A percentile compares a stretch with the other conserved stretches of the same genome.
Conservation (phyloP, 2,329 filamentous ascomycete genomes). For the Monosporascus sp. region DNA sequence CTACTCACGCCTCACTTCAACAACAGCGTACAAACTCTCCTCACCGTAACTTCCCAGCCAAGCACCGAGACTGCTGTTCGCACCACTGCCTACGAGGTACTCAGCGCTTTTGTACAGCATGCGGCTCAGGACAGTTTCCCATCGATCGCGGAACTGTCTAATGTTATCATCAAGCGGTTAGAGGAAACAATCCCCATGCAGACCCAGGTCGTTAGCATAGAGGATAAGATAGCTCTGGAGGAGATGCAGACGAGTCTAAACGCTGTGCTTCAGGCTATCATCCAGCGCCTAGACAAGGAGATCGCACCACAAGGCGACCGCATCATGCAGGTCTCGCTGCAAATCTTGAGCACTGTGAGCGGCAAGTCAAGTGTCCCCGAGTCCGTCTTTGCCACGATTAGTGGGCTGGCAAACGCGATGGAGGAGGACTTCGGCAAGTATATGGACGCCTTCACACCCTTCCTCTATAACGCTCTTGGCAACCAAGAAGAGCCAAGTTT, state of each 20-base stretch:
- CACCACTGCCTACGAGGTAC: constrained; percentile 93
- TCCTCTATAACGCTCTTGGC: constrained; percentile 86
- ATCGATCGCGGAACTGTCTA: constrained; percentile 75
- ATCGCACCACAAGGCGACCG: constrained; percentile 84
- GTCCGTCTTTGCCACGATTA: constrained; percentile 86
- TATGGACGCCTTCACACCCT: constrained; percentile 92
- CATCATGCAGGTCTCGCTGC: constrained; percentile 86
- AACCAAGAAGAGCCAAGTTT: constrained; percentile 94
- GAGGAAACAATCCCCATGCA: constrained; percentile 88
- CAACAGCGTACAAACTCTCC: constrained; percentile 77
- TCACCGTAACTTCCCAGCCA: constrained; percentile 75
- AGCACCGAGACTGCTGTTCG: constrained; percentile 85
- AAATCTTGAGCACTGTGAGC: constrained; percentile 70
- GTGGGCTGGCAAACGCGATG: constrained; percentile 83
- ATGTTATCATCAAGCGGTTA: constrained; percentile 84
- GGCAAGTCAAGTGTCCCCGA: constrained; percentile 92
- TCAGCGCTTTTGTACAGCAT: constrained; percentile 90
- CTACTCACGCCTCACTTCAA: constrained; percentile 89
- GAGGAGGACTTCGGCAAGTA: constrained; percentile 94
- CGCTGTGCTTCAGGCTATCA: constrained; percentile 86
- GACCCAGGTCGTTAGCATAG: constrained; percentile 89
- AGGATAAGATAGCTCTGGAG: constrained; percentile 91
- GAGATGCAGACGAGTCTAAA: constrained; percentile 96
- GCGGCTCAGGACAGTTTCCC: constrained; percentile 79
- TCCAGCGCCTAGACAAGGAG: constrained; percentile 85